Conservation (phyloP, 148 eudicot species). For the Nepenthes mirabilis region DNA sequence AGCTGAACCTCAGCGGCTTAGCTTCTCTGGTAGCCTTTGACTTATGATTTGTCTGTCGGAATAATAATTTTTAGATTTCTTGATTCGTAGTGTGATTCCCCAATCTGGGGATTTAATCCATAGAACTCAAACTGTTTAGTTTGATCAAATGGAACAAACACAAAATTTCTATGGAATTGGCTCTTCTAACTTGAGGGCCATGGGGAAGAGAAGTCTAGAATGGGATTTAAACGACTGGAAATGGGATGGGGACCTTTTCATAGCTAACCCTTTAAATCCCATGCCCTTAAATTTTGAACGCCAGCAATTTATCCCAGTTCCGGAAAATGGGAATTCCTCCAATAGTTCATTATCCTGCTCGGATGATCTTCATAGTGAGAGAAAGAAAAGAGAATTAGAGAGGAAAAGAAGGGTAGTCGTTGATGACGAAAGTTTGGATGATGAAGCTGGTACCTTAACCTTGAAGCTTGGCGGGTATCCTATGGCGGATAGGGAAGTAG, state of each 20-base stretch:
- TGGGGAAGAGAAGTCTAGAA: conserved; percentile 58
- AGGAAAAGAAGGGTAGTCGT: conserved; percentile 36
- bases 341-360: conserved; percentile 28
- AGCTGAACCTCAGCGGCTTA: background rate
- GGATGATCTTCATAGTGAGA: conserved; percentile 10
- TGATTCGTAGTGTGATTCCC: too few species aligned
- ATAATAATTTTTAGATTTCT: too few species aligned
- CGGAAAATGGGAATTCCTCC: conserved; percentile 11
- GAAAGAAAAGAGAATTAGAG: conserved; percentile 37
- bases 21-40: too few species aligned
- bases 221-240: conserved; percentile 97
- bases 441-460: conserved; percentile 37
- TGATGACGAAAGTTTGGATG: conserved; percentile 34
- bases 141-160: conserved; percentile 36
- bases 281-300: conserved; percentile 37
- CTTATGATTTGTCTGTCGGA: too few species aligned
- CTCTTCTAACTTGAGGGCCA: conserved; percentile 28
- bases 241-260: conserved; percentile 80
- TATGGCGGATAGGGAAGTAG: conserved; percentile 26
- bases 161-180: conserved; percentile 36
- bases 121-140: conserved; percentile 6
- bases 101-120: too few species aligned
- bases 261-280: conserved; percentile 44
- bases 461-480: conserved; percentile 69
- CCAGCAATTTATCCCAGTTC: conserved; percentile 41